Base-by-base conservation (phyloP, 73 alveolate species). In the Symbiodinium pilosum region DNA sequence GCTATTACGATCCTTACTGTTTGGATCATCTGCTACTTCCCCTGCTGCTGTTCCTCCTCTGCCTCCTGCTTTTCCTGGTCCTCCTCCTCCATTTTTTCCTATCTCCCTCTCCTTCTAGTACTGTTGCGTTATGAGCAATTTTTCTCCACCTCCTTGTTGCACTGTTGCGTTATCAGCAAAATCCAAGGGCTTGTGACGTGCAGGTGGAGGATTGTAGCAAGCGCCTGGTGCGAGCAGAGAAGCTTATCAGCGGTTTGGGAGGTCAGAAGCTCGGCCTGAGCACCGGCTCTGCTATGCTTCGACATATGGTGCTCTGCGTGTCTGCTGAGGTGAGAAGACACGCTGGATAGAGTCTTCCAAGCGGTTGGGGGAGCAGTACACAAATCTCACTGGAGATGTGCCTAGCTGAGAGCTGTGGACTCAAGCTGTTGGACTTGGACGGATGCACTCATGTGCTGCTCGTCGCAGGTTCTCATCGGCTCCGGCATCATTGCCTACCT, bases 401-500 rank as follows among this genome's bases (percentile, higher is more conserved):
- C 38, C 52, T 16, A 64, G 73, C 95, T 43, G 40, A 68, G 73
- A 2, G 2, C n/a, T 1, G 68, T 51, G 21, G 68, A 16, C 68
- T 51, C 21, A 24, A 24, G 12, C 73, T 16, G 71, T 24, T 30
- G 26, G n/a, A n/a, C n/a, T n/a, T n/a, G n/a, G n/a, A n/a, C n/a
- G n/a, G 26, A 73, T 73, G 40, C 42, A 20, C 42, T 73, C 24
- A 73, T 4, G 9, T 24, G 16, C 84, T 12, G 36, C 42, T 99
- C 99, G 14, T 99, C 99, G 42, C 99, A 99, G 99, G 99, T 99
- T 26, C 99, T 99, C 98, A 99, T 99, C 2, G 99, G 99, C 42
- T 99, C 99, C 30, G 99, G 99, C 51, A 99, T 99, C 94, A 99
- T 99, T 38, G 99, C 99, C 47, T 99, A 99, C 93, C 99, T 99